These are phyloP conservation scores for Ochetophila trinervis DNA, from an alignment of 306 rosid species.

Conservation along the genomic window DNA sequence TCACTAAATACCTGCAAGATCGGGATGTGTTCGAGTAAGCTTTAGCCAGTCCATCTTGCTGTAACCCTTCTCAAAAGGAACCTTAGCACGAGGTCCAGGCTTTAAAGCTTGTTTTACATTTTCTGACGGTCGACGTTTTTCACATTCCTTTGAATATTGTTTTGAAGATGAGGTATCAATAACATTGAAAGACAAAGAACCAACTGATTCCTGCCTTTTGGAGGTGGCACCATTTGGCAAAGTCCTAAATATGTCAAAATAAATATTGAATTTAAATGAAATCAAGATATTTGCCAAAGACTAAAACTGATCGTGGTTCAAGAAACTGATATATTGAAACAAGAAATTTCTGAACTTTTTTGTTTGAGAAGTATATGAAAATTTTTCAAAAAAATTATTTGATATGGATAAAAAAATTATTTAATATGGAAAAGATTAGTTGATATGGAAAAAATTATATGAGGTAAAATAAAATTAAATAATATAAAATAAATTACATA, in stretches of 20 bases:
- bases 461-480: no score
- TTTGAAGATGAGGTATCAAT: slow-evolving; percentile 39
- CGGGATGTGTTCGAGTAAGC: slow-evolving; percentile 83
- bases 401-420: no score
- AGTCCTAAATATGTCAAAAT: slow-evolving; percentile 45
- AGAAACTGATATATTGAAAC: no score
- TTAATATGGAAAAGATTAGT: no score
- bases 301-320: no score
- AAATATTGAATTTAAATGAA: neutral
- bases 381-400: no score
- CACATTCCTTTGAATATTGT: slow-evolving; percentile 27
- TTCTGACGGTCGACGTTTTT: slow-evolving; percentile 23
- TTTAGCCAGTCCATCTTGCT: slow-evolving; percentile 98
- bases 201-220: slow-evolving; percentile 55
- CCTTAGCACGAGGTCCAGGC: slow-evolving; percentile 69
- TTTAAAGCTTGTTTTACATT: slow-evolving; percentile 37
- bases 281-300: neutral
- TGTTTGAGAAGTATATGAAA: no score
- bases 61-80: slow-evolving; percentile 94
- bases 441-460: no score
- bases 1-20: slow-evolving; percentile 53
- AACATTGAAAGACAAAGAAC: slow-evolving; percentile 76
- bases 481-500: no score
- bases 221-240: slow-evolving; percentile 29
- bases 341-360: no score